phyloP scores from a whole-genome alignment of 305 asterid species.

The Fraxinus sp. region DNA sequence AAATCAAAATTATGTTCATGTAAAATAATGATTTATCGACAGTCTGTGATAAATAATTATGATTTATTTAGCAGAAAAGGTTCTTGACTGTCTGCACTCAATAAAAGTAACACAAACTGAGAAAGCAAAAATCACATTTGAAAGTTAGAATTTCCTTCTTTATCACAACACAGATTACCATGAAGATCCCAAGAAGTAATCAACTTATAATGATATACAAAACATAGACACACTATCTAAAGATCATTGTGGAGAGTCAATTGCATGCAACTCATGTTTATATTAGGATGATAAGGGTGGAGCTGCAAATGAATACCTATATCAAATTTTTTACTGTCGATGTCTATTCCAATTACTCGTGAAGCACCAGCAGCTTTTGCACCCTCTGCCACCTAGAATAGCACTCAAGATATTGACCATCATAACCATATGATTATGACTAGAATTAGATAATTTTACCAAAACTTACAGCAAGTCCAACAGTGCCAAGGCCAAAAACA shows the following conservation, averaged over 20 bases:
- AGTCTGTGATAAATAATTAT: no score
- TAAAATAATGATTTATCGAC: not conserved
- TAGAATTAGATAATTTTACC: slow-evolving; percentile 14
- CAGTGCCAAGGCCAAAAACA: slow-evolving; percentile 93
- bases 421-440: slow-evolving; percentile 12
- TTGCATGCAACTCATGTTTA: slow-evolving; percentile 8
- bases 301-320: slow-evolving; percentile 37
- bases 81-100: not conserved
- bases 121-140: not conserved
- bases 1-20: not conserved
- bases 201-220: not conserved
- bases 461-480: slow-evolving; percentile 95
- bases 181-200: slow-evolving; percentile 24
- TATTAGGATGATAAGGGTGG: not conserved
- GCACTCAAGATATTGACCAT: slow-evolving; percentile 30
- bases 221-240: not conserved
- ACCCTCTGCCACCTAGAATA: slow-evolving; percentile 95
- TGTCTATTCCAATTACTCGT: slow-evolving; percentile 89
- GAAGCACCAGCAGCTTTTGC: slow-evolving; percentile 99
- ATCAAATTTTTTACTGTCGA: slow-evolving; percentile 81
- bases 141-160: not conserved
- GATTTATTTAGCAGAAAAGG: not conserved
- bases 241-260: not conserved
- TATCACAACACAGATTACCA: not conserved
- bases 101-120: not conserved